These are phyloP conservation scores for Didymella exigua DNA, from an alignment of 2,329 filamentous ascomycete genomes.

Conservation along the genomic window DNA sequence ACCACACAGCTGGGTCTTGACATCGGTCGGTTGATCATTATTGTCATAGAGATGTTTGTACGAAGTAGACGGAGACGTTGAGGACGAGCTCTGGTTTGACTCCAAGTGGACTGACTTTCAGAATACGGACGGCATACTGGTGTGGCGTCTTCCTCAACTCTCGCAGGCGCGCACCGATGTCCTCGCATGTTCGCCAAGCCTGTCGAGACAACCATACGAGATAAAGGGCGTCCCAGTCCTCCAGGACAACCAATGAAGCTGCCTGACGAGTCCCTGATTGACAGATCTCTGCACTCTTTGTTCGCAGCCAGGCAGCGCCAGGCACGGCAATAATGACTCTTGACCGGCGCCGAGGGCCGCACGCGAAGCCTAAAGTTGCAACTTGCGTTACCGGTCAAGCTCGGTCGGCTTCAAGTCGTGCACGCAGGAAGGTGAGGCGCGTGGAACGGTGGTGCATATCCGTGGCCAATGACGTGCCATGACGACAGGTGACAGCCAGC, in stretches of 20 bases:
- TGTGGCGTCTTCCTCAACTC: no score
- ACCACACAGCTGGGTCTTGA: constrained; percentile 4
- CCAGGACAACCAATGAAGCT: constrained; percentile 6
- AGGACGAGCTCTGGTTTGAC: neutral
- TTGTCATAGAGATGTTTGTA: neutral
- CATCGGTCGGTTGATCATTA: constrained; percentile 3
- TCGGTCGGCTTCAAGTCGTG: constrained; percentile 18
- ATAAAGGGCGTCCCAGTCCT: constrained; percentile 18
- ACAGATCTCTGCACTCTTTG: constrained; percentile 2
- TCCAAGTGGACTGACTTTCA: no score
- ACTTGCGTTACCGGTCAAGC: constrained; percentile 36
- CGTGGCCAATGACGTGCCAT: constrained; percentile 24
- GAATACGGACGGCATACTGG: no score
- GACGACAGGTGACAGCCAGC: constrained; percentile 13
- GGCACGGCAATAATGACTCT: constrained; percentile 14
- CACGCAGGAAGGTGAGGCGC: constrained; percentile 15
- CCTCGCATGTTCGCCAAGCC: neutral
- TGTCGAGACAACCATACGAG: neutral
- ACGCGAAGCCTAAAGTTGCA: constrained; percentile 23
- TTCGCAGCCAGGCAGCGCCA: constrained; percentile 8
- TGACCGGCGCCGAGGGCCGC: constrained; percentile 32
- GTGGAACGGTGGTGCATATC: constrained; percentile 25
- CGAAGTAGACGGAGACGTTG: neutral
- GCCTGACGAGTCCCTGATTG: constrained; percentile 13
- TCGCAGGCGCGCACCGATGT: no score